Base-by-base conservation (phyloP, 1,284 basidiomycete species). In the Acaromyces ingoldii region DNA sequence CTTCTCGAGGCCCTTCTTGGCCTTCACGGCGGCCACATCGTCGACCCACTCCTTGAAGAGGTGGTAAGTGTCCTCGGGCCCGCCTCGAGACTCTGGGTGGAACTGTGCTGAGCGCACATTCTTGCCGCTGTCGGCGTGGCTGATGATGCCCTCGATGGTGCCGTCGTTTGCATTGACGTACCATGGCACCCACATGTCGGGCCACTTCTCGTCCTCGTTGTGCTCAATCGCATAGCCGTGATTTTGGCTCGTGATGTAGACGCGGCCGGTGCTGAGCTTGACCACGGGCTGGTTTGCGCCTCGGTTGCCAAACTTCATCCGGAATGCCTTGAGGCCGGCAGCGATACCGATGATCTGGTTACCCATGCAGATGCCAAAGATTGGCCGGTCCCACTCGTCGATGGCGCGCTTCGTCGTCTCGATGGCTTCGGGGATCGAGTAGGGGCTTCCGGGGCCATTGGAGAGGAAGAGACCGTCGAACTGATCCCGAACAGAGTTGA, bases 231-330 rank as follows among this genome's bases (percentile, higher is more conserved):
- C 63, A 30, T 37, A 67, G 0, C 62, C 72, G 87, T 90, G 78
- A 63, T 78, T 78, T 71, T 78, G 78, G 31, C 74, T 85, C 1
- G 93, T 98, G 47, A 98, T 92, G 78, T 97, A 98, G 41, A 98
- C 92, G 38, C 93, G 83, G 17, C 93, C 95, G 44, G 92, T 89
- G 74, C 85, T 88, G 87, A 90, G 54, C 62, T 67, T 3, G 30
- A 98, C 82, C 15, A 98, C 93, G 36, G 93, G 93, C 77, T 98
- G 93, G 76, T 98, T 98, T 78, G 98, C 95, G n/a, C 93, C 93
- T 68, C 93, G 87, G 77, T 98, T 97, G 25, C 93, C 92, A 72
- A 97, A 97, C 19, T 85, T 89, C 91, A 95, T 95, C 29, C 91
- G 83, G 77, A 97, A 97, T 6, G 92, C 90, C 70, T 96, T 91